Evolutionary conservation across 2,329 filamentous ascomycete genomes (phyloP).

Genomic region (Microdochium bolleyi): DNA sequence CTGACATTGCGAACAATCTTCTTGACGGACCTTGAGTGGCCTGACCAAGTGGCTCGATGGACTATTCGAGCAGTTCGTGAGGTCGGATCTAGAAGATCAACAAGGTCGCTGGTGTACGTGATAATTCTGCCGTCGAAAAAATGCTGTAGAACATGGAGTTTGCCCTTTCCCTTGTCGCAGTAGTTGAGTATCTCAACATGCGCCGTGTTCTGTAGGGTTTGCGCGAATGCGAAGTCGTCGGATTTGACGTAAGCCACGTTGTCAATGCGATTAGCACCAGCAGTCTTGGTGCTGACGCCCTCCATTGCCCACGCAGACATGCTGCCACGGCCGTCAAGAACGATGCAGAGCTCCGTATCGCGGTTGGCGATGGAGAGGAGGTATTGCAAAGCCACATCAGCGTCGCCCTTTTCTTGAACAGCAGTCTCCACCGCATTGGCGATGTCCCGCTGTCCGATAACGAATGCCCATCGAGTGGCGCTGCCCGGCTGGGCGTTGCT

Average conservation of each 20-base stretch:
- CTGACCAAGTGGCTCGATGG: slow-evolving; percentile 67
- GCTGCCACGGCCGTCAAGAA: slow-evolving; percentile 73
- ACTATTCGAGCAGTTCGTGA: slow-evolving; percentile 52
- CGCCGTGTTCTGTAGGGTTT: slow-evolving; percentile 11
- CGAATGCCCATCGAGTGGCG: slow-evolving; percentile 60
- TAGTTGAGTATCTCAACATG: slow-evolving; percentile 69
- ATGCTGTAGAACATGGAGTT: slow-evolving; percentile 69
- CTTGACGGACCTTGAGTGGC: slow-evolving; percentile 71
- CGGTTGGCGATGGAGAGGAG: slow-evolving; percentile 80
- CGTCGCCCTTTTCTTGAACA: slow-evolving; percentile 53
- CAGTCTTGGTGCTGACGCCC: slow-evolving; percentile 66
- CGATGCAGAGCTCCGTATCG: slow-evolving; percentile 78
- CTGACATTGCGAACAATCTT: slow-evolving; percentile 83
- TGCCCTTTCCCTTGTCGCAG: slow-evolving; percentile 55
- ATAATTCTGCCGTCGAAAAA: slow-evolving; percentile 80
- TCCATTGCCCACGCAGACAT: slow-evolving; percentile 94
- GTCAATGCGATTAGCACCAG: slow-evolving; percentile 64
- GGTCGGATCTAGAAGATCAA: slow-evolving; percentile 70
- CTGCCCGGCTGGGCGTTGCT: slow-evolving; percentile 12
- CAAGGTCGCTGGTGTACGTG: slow-evolving; percentile 71
- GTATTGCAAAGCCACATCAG: slow-evolving; percentile 71
- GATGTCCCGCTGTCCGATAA: slow-evolving; percentile 78
- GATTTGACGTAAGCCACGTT: slow-evolving; percentile 74
- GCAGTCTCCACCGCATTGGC: slow-evolving; percentile 68
- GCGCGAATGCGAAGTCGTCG: slow-evolving; percentile 39